A percentile compares a stretch with the other conserved stretches of the same genome.
Evolutionary conservation across 1,284 basidiomycete genomes (phyloP).

Genomic region (Leccinum variabile): DNA sequence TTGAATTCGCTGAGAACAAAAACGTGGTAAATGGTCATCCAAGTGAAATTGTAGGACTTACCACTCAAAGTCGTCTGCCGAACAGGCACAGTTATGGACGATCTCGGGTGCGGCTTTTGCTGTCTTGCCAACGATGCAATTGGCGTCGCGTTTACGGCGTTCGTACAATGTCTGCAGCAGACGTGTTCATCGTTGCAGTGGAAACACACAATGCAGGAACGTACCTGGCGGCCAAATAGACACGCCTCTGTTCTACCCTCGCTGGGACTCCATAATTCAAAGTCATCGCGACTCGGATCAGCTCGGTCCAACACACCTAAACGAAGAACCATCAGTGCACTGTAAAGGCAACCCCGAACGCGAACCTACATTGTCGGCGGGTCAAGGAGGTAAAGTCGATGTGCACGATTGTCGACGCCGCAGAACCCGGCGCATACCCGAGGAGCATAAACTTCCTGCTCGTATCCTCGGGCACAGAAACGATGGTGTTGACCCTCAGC

Average conservation of each 20-base stretch:
- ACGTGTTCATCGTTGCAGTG: conserved; percentile 3
- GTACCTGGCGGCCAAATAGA: conserved; percentile 78
- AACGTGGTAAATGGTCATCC: neutral
- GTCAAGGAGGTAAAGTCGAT: conserved; percentile 88
- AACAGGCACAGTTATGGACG: conserved; percentile 75
- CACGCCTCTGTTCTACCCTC: conserved; percentile 82
- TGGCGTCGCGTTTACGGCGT: conserved; percentile 75
- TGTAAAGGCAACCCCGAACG: neutral
- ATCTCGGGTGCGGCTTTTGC: conserved; percentile 53
- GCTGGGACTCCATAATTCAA: conserved; percentile 93
- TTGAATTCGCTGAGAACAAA: conserved; percentile 79
- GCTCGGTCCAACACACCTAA: conserved; percentile 68
- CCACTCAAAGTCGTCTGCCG: conserved; percentile 87
- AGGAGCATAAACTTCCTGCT: conserved; percentile 90
- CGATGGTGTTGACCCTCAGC: conserved; percentile 75
- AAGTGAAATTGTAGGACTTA: conserved; percentile 37
- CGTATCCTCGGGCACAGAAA: conserved; percentile 90
- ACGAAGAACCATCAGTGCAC: conserved; percentile 6
- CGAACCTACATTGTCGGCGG: conserved; percentile 64
- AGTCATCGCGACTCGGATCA: conserved; percentile 83
- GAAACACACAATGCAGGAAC: neutral
- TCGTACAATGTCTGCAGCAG: conserved; percentile 75
- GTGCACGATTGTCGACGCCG: conserved; percentile 70
- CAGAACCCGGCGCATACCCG: conserved; percentile 57
- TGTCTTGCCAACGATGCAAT: conserved; percentile 81